Conservation (phyloP, 495 filamentous ascomycete genomes). For the Penicillium silybi region DNA sequence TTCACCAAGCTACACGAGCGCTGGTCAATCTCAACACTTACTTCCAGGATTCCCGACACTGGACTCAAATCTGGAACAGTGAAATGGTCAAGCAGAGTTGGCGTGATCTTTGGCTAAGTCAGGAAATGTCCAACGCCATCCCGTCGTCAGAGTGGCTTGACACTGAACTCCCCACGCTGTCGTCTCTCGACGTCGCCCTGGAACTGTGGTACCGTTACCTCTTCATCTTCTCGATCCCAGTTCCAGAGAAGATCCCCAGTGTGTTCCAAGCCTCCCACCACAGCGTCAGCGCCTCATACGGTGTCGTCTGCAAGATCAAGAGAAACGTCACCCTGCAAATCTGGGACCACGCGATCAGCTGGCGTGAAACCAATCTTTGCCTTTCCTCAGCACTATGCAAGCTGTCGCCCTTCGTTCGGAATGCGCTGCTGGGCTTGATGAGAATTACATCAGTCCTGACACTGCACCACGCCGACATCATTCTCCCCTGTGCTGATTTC, state of each 20-base stretch:
- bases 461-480: constrained; percentile 61
- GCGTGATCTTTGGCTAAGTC: constrained; percentile 58
- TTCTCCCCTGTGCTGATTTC: constrained; percentile 61
- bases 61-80: constrained; percentile 61
- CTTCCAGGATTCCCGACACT: constrained; percentile 57
- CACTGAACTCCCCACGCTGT: constrained; percentile 56
- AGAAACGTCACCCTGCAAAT: constrained; percentile 58
- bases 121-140: constrained; percentile 51
- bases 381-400: constrained; percentile 57
- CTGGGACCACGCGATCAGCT: constrained; percentile 67
- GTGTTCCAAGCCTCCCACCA: constrained; percentile 68
- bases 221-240: constrained; percentile 65
- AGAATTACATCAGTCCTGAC: constrained; percentile 56
- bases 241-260: constrained; percentile 59
- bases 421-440: constrained; percentile 52
- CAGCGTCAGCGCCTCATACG: constrained; percentile 60
- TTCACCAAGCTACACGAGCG: constrained; percentile 54
- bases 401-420: constrained; percentile 55
- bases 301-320: constrained; percentile 63
- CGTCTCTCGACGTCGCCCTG: constrained; percentile 52
- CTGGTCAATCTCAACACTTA: constrained; percentile 60
- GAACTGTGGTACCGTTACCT: constrained; percentile 64
- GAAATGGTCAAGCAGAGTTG: constrained; percentile 57
- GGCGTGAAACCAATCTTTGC: constrained; percentile 60
- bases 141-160: constrained; percentile 53